Evolutionary conservation across 768 basidiomycete species (phyloP).

Genomic region (Kwoniella botswanensis): DNA sequence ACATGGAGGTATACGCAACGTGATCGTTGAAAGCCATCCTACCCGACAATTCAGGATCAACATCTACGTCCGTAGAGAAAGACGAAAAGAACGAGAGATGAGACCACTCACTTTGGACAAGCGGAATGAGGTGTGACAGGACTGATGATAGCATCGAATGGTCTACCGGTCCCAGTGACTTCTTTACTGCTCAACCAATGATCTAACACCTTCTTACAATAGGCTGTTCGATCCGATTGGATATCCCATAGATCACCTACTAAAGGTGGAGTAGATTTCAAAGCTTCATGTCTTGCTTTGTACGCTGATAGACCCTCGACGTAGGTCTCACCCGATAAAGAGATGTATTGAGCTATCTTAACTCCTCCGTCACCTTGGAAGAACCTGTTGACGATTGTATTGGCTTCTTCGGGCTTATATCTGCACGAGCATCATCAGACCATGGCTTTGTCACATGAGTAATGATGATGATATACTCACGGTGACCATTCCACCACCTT

Average conservation of each 20-base stretch:
- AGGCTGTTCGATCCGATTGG: slow-evolving; percentile 32
- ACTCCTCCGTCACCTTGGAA: slow-evolving; percentile 43
- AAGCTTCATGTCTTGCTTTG: slow-evolving; percentile 24
- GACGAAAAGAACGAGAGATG: not conserved
- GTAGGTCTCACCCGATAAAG: slow-evolving; percentile 29
- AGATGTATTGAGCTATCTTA: slow-evolving; percentile 33
- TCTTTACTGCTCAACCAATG: slow-evolving; percentile 33
- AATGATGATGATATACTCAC: slow-evolving; percentile 43
- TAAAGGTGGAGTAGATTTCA: slow-evolving; percentile 24
- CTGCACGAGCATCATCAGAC: slow-evolving; percentile 57
- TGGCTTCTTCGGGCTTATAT: slow-evolving; percentile 61
- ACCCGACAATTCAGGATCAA: not conserved
- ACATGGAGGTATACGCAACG: slow-evolving; percentile 70
- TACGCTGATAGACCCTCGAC: slow-evolving; percentile 29
- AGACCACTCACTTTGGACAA: slow-evolving; percentile 67
- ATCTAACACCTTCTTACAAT: slow-evolving; percentile 31
- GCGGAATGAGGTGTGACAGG: slow-evolving; percentile 63
- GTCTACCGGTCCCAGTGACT: slow-evolving; percentile 38
- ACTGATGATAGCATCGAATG: slow-evolving; percentile 41
- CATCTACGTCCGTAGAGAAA: not conserved
- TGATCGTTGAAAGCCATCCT: slow-evolving; percentile 56
- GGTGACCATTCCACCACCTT: slow-evolving; percentile 40
- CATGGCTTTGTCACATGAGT: slow-evolving; percentile 58
- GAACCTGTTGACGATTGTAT: slow-evolving; percentile 22
- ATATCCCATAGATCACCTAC: slow-evolving; percentile 42